Conservation (phyloP, 2,329 filamentous ascomycete species). For the Aplosporella prunicola region DNA sequence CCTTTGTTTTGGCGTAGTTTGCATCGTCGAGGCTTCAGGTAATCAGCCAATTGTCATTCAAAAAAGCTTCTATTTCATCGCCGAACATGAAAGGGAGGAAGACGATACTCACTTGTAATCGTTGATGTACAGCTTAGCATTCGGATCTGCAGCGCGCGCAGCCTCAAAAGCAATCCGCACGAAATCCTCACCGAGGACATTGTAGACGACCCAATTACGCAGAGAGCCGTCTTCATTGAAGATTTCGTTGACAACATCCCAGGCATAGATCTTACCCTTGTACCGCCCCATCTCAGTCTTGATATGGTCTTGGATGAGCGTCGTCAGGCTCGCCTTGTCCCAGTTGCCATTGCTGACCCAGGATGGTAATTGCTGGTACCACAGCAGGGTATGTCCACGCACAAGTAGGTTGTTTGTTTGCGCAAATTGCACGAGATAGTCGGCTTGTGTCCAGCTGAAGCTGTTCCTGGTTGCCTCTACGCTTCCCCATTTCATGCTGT, state of each 20-base stretch:
- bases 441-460: constrained; percentile 50
- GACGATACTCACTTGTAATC: constrained; percentile 42
- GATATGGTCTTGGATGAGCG: constrained; percentile 52
- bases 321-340: constrained; percentile 44
- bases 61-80: not conserved
- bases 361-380: constrained; percentile 43
- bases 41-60: constrained; percentile 23
- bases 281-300: constrained; percentile 48
- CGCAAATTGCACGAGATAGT: constrained; percentile 53
- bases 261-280: constrained; percentile 54
- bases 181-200: constrained; percentile 60
- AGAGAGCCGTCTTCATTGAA: constrained; percentile 52
- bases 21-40: constrained; percentile 52
- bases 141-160: constrained; percentile 56
- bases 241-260: constrained; percentile 59
- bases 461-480: constrained; percentile 38
- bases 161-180: constrained; percentile 61
- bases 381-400: constrained; percentile 58
- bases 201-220: constrained; percentile 54
- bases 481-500: constrained; percentile 60
- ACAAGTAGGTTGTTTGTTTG: constrained; percentile 46
- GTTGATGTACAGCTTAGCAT: constrained; percentile 66
- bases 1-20: constrained; percentile 47
- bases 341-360: constrained; percentile 51
- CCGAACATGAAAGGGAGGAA: not conserved